Evolutionary conservation across 83 land plant genomes (phyloP).

Genomic region (Picea mariana): DNA sequence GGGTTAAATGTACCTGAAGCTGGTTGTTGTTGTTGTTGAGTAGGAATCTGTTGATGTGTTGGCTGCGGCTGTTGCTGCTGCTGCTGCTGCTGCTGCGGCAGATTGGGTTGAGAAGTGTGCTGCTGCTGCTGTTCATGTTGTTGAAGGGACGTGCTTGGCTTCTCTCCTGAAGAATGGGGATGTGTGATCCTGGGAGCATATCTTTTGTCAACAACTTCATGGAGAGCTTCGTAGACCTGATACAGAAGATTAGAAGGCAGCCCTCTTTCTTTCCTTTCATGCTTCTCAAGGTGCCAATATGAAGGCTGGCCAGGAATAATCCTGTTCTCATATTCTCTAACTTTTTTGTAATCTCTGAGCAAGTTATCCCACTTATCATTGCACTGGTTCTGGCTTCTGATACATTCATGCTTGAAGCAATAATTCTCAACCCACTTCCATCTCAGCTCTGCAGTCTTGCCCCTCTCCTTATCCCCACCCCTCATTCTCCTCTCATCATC

Average conservation of each 20-base stretch:
- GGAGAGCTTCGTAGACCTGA: conserved; percentile 48
- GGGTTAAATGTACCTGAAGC: conserved; percentile 2
- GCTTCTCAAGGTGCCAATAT: conserved; percentile 62
- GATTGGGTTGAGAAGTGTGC: conserved; percentile 18
- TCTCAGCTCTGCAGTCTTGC: conserved; percentile 51
- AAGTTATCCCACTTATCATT: conserved; percentile 81
- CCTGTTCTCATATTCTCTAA: conserved; percentile 49
- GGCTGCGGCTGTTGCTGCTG: conserved; percentile 15
- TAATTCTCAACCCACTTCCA: conserved; percentile 81
- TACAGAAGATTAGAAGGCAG: conserved; percentile 49
- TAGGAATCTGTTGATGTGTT: background rate
- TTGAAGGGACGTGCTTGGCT: background rate
- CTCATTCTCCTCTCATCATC: conserved; percentile 72
- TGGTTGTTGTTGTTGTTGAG: conserved; percentile 17
- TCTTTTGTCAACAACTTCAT: conserved; percentile 46
- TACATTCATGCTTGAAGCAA: conserved; percentile 58
- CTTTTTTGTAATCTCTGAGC: conserved; percentile 72
- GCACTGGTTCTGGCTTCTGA: conserved; percentile 76
- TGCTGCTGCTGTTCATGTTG: conserved; percentile 19
- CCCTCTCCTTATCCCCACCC: conserved; percentile 31
- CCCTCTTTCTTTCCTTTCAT: conserved; percentile 51
- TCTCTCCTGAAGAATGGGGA: background rate
- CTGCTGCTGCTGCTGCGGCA: conserved; percentile 13
- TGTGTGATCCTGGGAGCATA: conserved; percentile 15
- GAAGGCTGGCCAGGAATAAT: conserved; percentile 21